Base-by-base conservation (phyloP, 345 rosid species). In the Atalantia buxifolia region DNA sequence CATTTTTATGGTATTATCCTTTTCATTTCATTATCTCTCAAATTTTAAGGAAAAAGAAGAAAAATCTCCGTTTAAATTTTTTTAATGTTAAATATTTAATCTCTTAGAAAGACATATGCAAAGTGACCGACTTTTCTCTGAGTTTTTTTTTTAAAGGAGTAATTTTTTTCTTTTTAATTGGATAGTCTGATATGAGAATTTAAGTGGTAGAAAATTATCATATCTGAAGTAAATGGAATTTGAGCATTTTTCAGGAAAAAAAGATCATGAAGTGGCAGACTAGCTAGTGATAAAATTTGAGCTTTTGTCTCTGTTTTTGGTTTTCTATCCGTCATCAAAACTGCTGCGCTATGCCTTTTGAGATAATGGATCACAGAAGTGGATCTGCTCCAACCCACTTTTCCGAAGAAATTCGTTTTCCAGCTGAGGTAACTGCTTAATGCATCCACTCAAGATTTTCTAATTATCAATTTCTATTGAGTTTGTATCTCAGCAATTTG, bases 291-390 rank as follows among this genome's bases (percentile, higher is more conserved):
- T 36, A 76, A 79, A 69, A 55, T 72, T 78, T 74, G 76, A 62
- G 33, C 64, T 79, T 64, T 42, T 65, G 56, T 69, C 80, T 45
- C 30, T 73, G 35, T 75, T 42, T 83, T 81, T n/a, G 77, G 81
- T 66, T 69, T 72, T 74, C 83, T 72, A 73, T 36, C 40, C 6
- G 40, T 77, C 68, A 64, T 73, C 45, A 61, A 24, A 80, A 69
- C 79, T 80, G 72, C 80, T 80, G 59, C 75, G 71, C 64, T 60
- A 91, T 91, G 95, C 91, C 95, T 75, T 89, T 84, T 72, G 91
- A 91, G 76, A 76, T 89, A 75, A 83, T 88, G 89, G 95, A 90
- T 82, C 90, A 85, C 80, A 88, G 87, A 81, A 84, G 87, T 66
- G 79, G 79, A 71, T 81, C 86, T 9, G 80, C 92, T 21, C 80